phyloP scores from a whole-genome alignment of 345 rosid genomes.

The Crucihimalaya himalaica region DNA sequence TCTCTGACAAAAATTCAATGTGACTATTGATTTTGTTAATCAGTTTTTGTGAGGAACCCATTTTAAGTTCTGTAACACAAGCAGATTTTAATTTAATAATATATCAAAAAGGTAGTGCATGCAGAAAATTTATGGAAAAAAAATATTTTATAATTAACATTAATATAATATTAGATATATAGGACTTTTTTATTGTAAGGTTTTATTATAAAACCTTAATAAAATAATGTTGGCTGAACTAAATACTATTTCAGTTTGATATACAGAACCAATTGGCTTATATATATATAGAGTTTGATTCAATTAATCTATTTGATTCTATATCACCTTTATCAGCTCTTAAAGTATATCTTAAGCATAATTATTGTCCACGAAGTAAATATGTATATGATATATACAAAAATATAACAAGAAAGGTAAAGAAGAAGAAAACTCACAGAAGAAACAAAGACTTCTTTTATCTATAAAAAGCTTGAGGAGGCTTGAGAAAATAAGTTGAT shows the following conservation, averaged over 20 bases:
- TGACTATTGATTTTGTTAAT: not conserved
- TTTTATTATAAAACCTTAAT: not conserved
- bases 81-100: not conserved
- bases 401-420: constrained; percentile 4
- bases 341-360: constrained; percentile 34
- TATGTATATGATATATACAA: not conserved
- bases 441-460: not conserved
- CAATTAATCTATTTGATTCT: not conserved
- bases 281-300: not conserved
- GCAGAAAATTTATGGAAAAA: not conserved
- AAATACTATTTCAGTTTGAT: not conserved
- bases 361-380: constrained; percentile 18
- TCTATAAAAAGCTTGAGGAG: constrained; percentile 32
- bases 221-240: not conserved
- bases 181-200: not conserved
- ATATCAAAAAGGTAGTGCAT: not conserved
- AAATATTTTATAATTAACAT: no score
- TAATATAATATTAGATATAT: not conserved
- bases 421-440: constrained; percentile 15
- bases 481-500: constrained; percentile 35
- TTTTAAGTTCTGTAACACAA: no score
- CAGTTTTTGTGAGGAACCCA: not conserved
- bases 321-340: constrained; percentile 1
- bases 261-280: not conserved
- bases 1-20: not conserved